Conservation (phyloP, 108 stramenopile species). For the Fistulifera pelliculosa region DNA sequence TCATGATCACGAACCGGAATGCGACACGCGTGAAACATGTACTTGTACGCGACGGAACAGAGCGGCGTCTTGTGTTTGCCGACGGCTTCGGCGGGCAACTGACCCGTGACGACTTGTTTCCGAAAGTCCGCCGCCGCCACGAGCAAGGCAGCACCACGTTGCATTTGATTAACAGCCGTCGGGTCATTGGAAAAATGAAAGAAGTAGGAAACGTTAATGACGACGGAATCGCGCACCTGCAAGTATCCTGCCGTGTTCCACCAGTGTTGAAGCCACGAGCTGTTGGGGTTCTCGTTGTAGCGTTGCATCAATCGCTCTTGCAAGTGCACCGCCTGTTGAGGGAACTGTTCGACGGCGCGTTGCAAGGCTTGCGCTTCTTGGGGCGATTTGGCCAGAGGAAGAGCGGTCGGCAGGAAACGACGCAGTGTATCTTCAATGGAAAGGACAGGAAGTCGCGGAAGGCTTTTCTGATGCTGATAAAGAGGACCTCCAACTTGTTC, state of each 20-base stretch:
- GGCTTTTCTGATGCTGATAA: slow-evolving; percentile 30
- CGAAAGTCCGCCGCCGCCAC: slow-evolving; percentile 67
- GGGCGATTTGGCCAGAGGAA: slow-evolving; percentile 17
- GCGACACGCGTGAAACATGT: slow-evolving; percentile 88
- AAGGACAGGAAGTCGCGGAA: slow-evolving; percentile 59
- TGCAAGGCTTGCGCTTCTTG: slow-evolving; percentile 40
- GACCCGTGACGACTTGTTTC: slow-evolving; percentile 52
- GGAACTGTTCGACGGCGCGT: slow-evolving; percentile 45
- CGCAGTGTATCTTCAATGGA: slow-evolving; percentile 40
- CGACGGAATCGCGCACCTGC: slow-evolving; percentile 76
- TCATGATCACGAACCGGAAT: slow-evolving; percentile 65
- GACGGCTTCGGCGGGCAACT: slow-evolving; percentile 49
- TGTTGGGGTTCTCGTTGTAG: slow-evolving; percentile 36
- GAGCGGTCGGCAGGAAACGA: slow-evolving; percentile 34
- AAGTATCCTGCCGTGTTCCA: slow-evolving; percentile 84
- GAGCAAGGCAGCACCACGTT: slow-evolving; percentile 64
- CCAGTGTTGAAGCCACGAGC: slow-evolving; percentile 80
- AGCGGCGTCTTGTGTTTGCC: slow-evolving; percentile 60
- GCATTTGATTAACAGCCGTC: slow-evolving; percentile 13
- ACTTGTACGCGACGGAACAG: slow-evolving; percentile 79
- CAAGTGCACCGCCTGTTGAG: slow-evolving; percentile 38
- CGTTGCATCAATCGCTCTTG: slow-evolving; percentile 53
- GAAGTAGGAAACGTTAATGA: slow-evolving; percentile 83
- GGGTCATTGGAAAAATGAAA: slow-evolving; percentile 76
- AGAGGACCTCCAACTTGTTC: slow-evolving; percentile 51